These are phyloP conservation scores for Heliosperma pusillum DNA, from an alignment of 148 eudicot genomes.

Conservation along the genomic window DNA sequence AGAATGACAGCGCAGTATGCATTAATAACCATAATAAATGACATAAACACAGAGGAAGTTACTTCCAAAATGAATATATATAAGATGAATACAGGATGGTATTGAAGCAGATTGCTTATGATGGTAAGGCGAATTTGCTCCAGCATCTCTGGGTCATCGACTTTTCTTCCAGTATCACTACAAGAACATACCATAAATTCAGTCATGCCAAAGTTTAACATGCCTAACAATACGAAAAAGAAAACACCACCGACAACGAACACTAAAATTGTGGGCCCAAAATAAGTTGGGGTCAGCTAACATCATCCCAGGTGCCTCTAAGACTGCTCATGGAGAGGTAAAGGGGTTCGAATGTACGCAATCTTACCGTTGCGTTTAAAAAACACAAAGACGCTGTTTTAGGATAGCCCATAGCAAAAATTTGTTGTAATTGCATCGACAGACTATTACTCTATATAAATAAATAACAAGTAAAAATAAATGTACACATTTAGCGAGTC, in stretches of 20 bases:
- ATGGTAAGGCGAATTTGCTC: constrained; percentile 95
- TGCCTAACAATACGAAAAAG: not conserved
- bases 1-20: constrained; percentile 14
- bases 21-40: not conserved
- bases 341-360: not conserved
- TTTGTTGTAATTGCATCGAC: not conserved
- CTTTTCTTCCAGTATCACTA: constrained; percentile 86
- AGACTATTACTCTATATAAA: too few relatives aligned
- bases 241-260: not conserved
- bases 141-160: constrained; percentile 85
- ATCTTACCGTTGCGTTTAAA: not conserved
- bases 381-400: not conserved
- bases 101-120: constrained; percentile 80
- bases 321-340: not conserved
- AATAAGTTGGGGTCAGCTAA: not conserved
- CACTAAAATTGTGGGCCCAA: not conserved
- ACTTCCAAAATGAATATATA: not conserved
- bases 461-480: too few relatives aligned
- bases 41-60: not conserved
- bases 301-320: not conserved
- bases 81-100: constrained; percentile 67
- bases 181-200: constrained; percentile 22
- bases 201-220: not conserved
- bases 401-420: not conserved
- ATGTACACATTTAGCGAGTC: not conserved